Conservation (phyloP, 78 protist genomes). For the Thecamonas trahens region DNA sequence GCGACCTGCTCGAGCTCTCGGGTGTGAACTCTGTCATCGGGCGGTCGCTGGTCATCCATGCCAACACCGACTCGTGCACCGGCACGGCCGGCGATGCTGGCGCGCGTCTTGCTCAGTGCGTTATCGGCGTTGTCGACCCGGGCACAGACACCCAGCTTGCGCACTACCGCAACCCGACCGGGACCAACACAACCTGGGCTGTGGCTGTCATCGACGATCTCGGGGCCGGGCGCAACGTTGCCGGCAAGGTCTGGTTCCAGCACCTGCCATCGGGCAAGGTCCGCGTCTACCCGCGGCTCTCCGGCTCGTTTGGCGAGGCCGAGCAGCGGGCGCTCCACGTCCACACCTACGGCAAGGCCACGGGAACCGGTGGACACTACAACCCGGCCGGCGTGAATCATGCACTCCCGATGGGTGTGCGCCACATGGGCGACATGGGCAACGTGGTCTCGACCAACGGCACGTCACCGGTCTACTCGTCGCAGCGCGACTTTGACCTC, state of each 20-base stretch:
- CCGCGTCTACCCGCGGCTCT: no score
- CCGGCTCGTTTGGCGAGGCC: no score
- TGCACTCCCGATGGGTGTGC: neutral
- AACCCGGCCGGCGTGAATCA: neutral
- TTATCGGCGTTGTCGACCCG: neutral
- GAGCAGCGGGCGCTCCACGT: neutral
- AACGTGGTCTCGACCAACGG: neutral
- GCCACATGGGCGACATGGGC: neutral
- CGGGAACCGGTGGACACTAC: neutral
- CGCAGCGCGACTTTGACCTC: neutral
- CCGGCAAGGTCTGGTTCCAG: no score
- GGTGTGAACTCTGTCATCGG: neutral
- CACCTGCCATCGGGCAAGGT: no score
- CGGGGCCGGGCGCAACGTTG: neutral
- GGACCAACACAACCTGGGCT: no score
- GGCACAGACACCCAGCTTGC: no score
- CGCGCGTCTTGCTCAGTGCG: neutral
- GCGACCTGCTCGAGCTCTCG: neutral
- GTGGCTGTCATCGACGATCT: no score
- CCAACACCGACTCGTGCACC: neutral
- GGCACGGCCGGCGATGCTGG: neutral
- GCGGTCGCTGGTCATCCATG: neutral
- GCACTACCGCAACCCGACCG: no score
- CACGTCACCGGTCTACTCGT: neutral
- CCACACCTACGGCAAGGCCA: neutral